These are phyloP conservation scores for Tetraselmis striata DNA, from an alignment of 139 green algal species.

Conservation along the genomic window DNA sequence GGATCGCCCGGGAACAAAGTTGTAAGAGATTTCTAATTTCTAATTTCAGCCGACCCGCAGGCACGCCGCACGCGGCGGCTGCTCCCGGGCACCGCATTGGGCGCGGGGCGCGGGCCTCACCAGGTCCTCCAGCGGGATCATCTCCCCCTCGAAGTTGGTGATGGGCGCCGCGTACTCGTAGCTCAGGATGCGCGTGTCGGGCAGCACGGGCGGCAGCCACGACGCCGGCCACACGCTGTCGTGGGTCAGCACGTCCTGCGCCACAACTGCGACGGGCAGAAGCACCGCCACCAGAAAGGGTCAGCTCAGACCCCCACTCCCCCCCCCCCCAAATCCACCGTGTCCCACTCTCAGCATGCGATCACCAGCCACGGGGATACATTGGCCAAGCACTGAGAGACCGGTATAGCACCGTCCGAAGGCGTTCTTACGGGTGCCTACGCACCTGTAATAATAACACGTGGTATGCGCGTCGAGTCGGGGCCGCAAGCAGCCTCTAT, in stretches of 20 bases:
- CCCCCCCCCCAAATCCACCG: neutral
- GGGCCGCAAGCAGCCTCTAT: too few relatives aligned
- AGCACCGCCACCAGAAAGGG: neutral
- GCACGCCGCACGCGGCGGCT: too few relatives aligned
- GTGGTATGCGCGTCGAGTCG: too few relatives aligned
- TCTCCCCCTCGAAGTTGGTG: neutral
- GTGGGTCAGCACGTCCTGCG: neutral
- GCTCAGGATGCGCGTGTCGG: constrained; percentile 1
- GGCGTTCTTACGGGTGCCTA: neutral
- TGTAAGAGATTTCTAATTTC: too few relatives aligned
- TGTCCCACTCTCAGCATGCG: neutral
- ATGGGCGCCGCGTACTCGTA: constrained; percentile 1
- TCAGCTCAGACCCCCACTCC: too few relatives aligned
- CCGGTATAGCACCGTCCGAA: neutral
- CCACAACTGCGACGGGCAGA: neutral
- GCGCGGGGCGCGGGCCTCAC: too few relatives aligned
- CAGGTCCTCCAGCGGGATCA: neutral
- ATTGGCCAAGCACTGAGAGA: neutral
- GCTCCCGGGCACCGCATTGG: too few relatives aligned
- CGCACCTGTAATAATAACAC: too few relatives aligned
- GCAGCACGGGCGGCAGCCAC: neutral
- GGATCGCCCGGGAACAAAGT: too few relatives aligned
- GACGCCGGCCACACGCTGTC: constrained; percentile 3
- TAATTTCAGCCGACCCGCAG: too few relatives aligned
- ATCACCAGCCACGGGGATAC: neutral